Percentiles rank a stretch among this genome's conserved stretches.
phyloP scores from a whole-genome alignment of 768 basidiomycete genomes.

The Erythrobasidium yunnanense region DNA sequence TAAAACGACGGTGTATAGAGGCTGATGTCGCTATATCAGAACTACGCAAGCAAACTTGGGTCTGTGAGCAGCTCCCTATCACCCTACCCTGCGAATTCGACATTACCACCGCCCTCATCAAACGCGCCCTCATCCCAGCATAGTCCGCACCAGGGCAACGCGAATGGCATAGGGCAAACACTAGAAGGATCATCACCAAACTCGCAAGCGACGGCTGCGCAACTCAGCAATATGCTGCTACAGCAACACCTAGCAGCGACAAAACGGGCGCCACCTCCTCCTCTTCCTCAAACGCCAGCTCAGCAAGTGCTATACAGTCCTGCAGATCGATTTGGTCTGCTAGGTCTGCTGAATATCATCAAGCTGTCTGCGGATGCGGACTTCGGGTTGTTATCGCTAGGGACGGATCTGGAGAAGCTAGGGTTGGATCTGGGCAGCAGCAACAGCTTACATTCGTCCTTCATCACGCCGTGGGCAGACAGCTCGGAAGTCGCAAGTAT shows the following conservation, averaged over 20 bases:
- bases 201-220: neutral
- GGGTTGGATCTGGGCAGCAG: slow-evolving; percentile 72
- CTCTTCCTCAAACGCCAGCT: slow-evolving; percentile 49
- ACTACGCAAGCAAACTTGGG: slow-evolving; percentile 25
- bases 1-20: neutral
- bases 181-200: neutral
- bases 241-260: slow-evolving; percentile 13
- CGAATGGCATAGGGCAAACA: neutral
- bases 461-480: slow-evolving; percentile 94
- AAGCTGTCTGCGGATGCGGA: slow-evolving; percentile 71
- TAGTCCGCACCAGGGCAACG: neutral
- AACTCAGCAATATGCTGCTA: slow-evolving; percentile 15
- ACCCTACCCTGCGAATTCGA: slow-evolving; percentile 12
- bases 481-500: slow-evolving; percentile 62
- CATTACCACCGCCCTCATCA: neutral
- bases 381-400: slow-evolving; percentile 67
- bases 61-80: neutral
- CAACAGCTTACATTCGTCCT: slow-evolving; percentile 49
- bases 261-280: neutral
- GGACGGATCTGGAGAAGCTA: slow-evolving; percentile 81
- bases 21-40: slow-evolving; percentile 7
- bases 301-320: slow-evolving; percentile 86
- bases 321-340: slow-evolving; percentile 86
- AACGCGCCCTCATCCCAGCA: neutral
- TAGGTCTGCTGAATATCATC: slow-evolving; percentile 74